phyloP scores from a whole-genome alignment of 768 basidiomycete genomes.

The Coprinopsis marcescibilis region DNA sequence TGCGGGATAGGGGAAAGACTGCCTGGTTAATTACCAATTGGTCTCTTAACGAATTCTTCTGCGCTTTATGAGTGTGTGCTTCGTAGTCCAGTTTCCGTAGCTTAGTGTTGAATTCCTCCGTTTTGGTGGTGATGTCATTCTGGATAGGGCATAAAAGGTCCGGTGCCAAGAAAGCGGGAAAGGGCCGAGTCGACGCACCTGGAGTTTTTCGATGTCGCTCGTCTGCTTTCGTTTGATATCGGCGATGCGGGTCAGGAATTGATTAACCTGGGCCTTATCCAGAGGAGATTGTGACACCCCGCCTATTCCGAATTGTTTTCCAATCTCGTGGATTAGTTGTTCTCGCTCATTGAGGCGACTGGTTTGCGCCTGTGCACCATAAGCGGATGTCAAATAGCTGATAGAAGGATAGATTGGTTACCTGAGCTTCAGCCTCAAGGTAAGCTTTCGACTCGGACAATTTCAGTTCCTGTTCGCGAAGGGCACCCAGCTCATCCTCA shows the following conservation, averaged over 20 bases:
- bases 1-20: background rate
- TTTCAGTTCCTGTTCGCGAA: constrained; percentile 48
- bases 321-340: constrained; percentile 62
- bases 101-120: constrained; percentile 61
- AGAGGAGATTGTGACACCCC: constrained; percentile 54
- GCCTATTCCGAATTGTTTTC: constrained; percentile 68
- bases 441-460: constrained; percentile 60
- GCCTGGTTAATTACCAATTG: constrained; percentile 52
- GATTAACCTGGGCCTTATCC: constrained; percentile 62
- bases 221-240: constrained; percentile 60
- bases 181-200: constrained; percentile 35
- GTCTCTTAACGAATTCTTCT: constrained; percentile 44
- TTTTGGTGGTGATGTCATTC: constrained; percentile 50
- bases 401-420: constrained; percentile 21
- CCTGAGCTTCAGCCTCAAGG: constrained; percentile 70
- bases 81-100: constrained; percentile 52
- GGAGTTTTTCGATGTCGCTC: constrained; percentile 59
- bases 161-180: background rate
- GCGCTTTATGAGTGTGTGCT: constrained; percentile 47
- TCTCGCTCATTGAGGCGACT: constrained; percentile 68
- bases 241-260: constrained; percentile 63
- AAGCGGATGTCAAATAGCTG: background rate
- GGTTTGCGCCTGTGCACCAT: constrained; percentile 56
- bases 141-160: constrained; percentile 20
- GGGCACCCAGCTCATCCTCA: constrained; percentile 50